These are phyloP conservation scores for Magnolia sinica DNA, from an alignment of 164 flowering plant species.

Conservation along the genomic window DNA sequence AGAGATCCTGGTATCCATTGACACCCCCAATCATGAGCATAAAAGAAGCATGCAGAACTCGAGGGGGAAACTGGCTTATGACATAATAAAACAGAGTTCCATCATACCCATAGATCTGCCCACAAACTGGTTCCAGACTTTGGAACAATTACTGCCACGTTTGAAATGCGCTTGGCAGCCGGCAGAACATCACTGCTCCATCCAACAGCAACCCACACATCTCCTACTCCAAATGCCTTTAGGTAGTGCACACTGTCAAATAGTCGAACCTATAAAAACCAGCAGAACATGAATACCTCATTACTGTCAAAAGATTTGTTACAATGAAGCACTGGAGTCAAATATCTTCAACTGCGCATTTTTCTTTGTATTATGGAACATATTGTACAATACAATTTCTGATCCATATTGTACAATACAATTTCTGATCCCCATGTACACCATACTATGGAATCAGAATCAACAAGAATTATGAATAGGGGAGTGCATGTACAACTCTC, in stretches of 20 bases:
- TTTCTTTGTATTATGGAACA: too few relatives aligned
- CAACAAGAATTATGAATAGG: not conserved
- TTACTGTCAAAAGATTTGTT: too few relatives aligned
- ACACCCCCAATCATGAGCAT: not conserved
- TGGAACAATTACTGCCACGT: conserved; percentile 83
- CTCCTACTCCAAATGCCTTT: conserved; percentile 84
- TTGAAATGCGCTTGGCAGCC: conserved; percentile 75
- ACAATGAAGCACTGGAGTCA: too few relatives aligned
- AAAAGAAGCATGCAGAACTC: not conserved
- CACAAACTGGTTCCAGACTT: conserved; percentile 93
- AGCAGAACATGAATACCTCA: not conserved
- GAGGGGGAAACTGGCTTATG: not conserved
- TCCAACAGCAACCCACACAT: conserved; percentile 98
- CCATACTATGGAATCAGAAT: not conserved
- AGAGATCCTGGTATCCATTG: not conserved
- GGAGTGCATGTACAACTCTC: not conserved
- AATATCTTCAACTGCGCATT: too few relatives aligned
- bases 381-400: too few relatives aligned
- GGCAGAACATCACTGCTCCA: conserved; percentile 95
- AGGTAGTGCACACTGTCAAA: conserved; percentile 78
- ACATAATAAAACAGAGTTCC: not conserved
- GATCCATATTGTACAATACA: too few relatives aligned
- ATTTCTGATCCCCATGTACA: too few relatives aligned
- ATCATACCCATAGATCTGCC: conserved; percentile 93
- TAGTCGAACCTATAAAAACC: conserved; percentile 56